Conservation (phyloP, 169 alveolate genomes). For the Plasmodium billcollinsi region DNA sequence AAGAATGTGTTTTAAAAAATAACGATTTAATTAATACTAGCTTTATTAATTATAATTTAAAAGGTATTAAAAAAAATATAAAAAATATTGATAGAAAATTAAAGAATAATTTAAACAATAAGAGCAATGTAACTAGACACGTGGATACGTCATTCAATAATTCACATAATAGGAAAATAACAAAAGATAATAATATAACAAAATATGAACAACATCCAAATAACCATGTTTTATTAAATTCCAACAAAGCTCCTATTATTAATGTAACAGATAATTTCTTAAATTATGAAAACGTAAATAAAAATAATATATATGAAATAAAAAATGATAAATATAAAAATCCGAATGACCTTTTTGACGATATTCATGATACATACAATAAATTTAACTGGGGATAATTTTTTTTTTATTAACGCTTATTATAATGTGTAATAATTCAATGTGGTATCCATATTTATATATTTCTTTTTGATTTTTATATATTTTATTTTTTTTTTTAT, state of each 20-base stretch:
- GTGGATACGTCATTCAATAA: background rate
- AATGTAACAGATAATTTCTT: slow-evolving; percentile 37
- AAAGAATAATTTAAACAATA: slow-evolving; percentile 10
- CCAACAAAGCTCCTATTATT: slow-evolving; percentile 8
- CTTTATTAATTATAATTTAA: slow-evolving; percentile 64
- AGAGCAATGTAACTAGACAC: too few relatives aligned
- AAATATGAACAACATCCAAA: background rate
- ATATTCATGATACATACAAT: slow-evolving; percentile 67
- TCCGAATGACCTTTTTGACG: slow-evolving; percentile 66
- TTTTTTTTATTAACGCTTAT: background rate
- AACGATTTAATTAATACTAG: slow-evolving; percentile 25
- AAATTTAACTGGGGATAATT: slow-evolving; percentile 73
- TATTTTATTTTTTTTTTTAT: background rate
- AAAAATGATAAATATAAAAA: slow-evolving; percentile 66
- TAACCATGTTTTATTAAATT: background rate
- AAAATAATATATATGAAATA: slow-evolving; percentile 38
- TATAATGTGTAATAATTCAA: too few relatives aligned
- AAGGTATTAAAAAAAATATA: slow-evolving; percentile 58
- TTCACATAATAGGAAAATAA: background rate
- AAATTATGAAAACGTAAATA: slow-evolving; percentile 30
- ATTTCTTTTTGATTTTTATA: too few relatives aligned
- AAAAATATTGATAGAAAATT: slow-evolving; percentile 46
- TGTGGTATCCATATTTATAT: too few relatives aligned
- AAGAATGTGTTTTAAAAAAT: slow-evolving; percentile 62
- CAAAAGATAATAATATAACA: slow-evolving; percentile 12